A percentile compares a stretch with the other conserved stretches of the same genome.
phyloP scores from a whole-genome alignment of 352 stramenopile species.

The Albugo candida region DNA sequence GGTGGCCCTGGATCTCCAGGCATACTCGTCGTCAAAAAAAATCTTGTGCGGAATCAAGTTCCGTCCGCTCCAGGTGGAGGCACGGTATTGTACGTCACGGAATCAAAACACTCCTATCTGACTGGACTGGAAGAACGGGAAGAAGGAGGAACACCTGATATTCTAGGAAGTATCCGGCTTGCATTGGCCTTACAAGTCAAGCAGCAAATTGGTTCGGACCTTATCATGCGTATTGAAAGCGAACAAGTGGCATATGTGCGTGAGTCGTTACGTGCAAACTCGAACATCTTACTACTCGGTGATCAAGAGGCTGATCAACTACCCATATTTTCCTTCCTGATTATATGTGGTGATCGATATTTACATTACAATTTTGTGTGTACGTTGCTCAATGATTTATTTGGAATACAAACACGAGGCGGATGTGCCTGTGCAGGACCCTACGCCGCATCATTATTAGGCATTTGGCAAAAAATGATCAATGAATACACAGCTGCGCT shows the following conservation, averaged over 20 bases:
- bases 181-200: constrained; percentile 87
- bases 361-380: constrained; percentile 98
- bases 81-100: constrained; percentile 37
- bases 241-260: constrained; percentile 18
- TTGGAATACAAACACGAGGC: constrained; percentile 82
- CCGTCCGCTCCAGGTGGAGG: constrained; percentile 29
- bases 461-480: constrained; percentile 52
- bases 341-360: constrained; percentile 73
- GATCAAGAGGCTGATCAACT: constrained; percentile 32
- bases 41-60: constrained; percentile 32
- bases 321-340: constrained; percentile 91
- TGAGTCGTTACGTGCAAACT: constrained; percentile 20
- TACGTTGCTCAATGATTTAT: constrained; percentile 95
- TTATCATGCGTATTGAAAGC: constrained; percentile 34
- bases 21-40: constrained; percentile 91
- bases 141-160: constrained; percentile 91
- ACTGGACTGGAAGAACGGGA: constrained; percentile 86
- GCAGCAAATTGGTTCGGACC: constrained; percentile 20
- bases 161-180: constrained; percentile 83
- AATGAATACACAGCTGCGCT: constrained; percentile 66
- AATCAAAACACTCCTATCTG: constrained; percentile 25
- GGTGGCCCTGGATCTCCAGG: constrained; percentile 83
- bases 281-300: constrained; percentile 79
- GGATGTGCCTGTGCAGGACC: constrained; percentile 48
- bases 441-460: constrained; percentile 84